A percentile compares a stretch with the other conserved stretches of the same genome.
Evolutionary conservation across 2,329 filamentous ascomycete species (phyloP).

Genomic region (Leptographium procerum): DNA sequence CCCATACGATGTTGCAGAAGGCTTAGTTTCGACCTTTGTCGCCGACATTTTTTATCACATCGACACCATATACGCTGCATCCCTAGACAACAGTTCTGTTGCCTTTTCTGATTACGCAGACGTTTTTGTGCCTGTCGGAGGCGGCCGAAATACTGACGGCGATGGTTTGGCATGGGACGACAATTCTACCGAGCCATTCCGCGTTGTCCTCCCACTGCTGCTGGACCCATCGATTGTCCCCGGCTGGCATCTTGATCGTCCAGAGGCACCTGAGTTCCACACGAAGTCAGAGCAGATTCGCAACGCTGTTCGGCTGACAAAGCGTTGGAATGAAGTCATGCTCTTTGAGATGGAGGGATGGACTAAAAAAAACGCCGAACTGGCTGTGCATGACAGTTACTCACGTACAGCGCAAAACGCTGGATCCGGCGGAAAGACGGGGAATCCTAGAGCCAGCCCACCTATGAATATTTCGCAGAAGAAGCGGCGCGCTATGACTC

Average conservation of each 20-base stretch:
- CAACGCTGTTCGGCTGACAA: conserved; percentile 39
- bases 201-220: conserved; percentile 37
- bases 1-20: conserved; percentile 26
- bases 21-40: conserved; percentile 25
- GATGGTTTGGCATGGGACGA: conserved; percentile 12
- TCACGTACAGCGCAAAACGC: background rate
- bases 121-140: background rate
- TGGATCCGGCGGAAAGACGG: background rate
- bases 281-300: conserved; percentile 39
- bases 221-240: conserved; percentile 44
- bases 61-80: conserved; percentile 33
- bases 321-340: conserved; percentile 36
- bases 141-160: conserved; percentile 5
- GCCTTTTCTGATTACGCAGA: conserved; percentile 31
- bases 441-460: conserved; percentile 1
- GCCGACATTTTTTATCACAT: conserved; percentile 31
- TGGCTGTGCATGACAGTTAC: background rate
- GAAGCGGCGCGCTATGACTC: background rate
- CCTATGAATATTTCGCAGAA: background rate
- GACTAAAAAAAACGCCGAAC: conserved; percentile 22
- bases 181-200: conserved; percentile 26
- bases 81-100: conserved; percentile 28
- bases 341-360: conserved; percentile 30
- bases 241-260: conserved; percentile 35
- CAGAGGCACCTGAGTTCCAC: conserved; percentile 31